A percentile compares a stretch with the other conserved stretches of the same genome.
phyloP scores from a whole-genome alignment of 2,329 filamentous ascomycete species.

The Apiospora phragmitis region DNA sequence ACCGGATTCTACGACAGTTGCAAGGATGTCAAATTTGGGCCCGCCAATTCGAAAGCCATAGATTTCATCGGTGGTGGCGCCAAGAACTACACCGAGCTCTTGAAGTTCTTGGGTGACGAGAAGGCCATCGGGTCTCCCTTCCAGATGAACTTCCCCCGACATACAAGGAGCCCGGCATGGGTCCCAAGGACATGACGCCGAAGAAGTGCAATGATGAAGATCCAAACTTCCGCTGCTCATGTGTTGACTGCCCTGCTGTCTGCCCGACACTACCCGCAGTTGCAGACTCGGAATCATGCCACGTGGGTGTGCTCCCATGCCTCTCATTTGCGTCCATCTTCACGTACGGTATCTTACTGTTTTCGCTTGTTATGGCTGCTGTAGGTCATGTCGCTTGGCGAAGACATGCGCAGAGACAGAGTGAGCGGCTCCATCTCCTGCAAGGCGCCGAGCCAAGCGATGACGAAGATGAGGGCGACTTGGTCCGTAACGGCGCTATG shows the following conservation, averaged over 20 bases:
- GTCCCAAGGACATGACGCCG: slow-evolving; percentile 67
- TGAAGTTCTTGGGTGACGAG: slow-evolving; percentile 92
- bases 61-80: slow-evolving; percentile 94
- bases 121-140: slow-evolving; percentile 91
- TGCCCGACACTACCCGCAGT: slow-evolving; percentile 82
- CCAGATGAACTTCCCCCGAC: slow-evolving; percentile 87
- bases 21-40: slow-evolving; percentile 98
- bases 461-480: slow-evolving; percentile 90
- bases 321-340: slow-evolving; percentile 91
- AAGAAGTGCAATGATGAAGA: slow-evolving; percentile 92
- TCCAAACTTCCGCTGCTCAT: slow-evolving; percentile 83
- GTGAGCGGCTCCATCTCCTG: slow-evolving; percentile 80
- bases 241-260: slow-evolving; percentile 85
- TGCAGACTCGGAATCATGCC: slow-evolving; percentile 68
- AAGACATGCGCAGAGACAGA: slow-evolving; percentile 71
- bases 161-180: slow-evolving; percentile 69
- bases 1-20: slow-evolving; percentile 93
- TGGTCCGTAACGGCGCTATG: slow-evolving; percentile 74
- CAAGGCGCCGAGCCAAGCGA: slow-evolving; percentile 84
- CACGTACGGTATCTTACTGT: slow-evolving; percentile 75
- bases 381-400: slow-evolving; percentile 76
- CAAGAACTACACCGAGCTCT: slow-evolving; percentile 81
- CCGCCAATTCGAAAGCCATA: slow-evolving; percentile 91
- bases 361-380: slow-evolving; percentile 64
- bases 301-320: slow-evolving; percentile 86